Conservation (phyloP, 2,329 filamentous ascomycete genomes). For the Teratosphaeriaceae sp. region DNA sequence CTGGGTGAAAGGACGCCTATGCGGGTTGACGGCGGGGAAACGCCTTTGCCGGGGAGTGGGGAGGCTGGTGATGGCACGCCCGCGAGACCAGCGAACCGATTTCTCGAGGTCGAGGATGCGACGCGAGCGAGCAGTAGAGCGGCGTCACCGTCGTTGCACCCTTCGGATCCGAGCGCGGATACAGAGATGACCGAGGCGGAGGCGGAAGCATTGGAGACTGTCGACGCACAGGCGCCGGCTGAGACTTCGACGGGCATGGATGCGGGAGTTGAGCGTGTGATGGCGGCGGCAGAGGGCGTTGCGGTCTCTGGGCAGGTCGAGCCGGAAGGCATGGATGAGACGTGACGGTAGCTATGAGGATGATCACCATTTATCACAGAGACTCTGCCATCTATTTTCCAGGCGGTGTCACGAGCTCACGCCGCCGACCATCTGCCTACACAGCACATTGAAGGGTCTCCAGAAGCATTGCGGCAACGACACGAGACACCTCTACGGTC, state of each 20-base stretch:
- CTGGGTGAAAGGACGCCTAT: constrained; percentile 31
- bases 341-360: neutral
- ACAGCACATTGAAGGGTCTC: neutral
- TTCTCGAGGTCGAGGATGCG: constrained; percentile 23
- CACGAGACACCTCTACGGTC: neutral
- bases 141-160: constrained; percentile 16
- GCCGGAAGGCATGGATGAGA: constrained; percentile 19
- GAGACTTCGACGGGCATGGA: constrained; percentile 13
- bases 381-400: too few species aligned
- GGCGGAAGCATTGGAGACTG: constrained; percentile 14
- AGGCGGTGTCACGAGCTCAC: neutral
- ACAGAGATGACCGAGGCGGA: constrained; percentile 25
- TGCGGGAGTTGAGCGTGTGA: constrained; percentile 14
- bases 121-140: constrained; percentile 17
- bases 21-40: constrained; percentile 24
- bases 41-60: constrained; percentile 32
- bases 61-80: constrained; percentile 18
- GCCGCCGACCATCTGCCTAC: too few species aligned
- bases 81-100: constrained; percentile 18
- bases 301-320: too few species aligned
- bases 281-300: constrained; percentile 15
- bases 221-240: constrained; percentile 7
- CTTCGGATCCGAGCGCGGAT: constrained; percentile 17
- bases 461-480: neutral
- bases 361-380: too few species aligned